Conservation (phyloP, 306 rosid species). For the Chamaecrista fasciculata region DNA sequence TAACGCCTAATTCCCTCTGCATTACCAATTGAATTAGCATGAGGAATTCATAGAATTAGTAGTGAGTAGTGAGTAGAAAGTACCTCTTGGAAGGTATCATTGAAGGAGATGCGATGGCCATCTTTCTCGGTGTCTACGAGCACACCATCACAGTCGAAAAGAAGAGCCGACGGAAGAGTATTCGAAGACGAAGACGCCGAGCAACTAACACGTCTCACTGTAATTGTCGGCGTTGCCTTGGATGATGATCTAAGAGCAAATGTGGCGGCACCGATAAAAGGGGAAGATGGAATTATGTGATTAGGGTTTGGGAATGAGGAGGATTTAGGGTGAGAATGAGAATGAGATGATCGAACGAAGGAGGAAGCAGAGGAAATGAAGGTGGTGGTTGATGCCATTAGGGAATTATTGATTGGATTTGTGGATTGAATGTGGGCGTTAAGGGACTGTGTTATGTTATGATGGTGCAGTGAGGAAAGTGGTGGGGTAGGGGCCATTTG, state of each 20-base stretch:
- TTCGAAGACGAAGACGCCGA: slow-evolving; percentile 53
- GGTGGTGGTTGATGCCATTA: slow-evolving; percentile 54
- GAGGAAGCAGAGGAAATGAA: slow-evolving; percentile 58
- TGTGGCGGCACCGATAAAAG: slow-evolving; percentile 39
- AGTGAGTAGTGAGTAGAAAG: no score
- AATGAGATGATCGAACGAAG: slow-evolving; percentile 33
- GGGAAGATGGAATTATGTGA: slow-evolving; percentile 40
- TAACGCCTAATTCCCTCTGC: slow-evolving; percentile 83
- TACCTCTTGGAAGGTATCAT: slow-evolving; percentile 88
- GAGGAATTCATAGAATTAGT: slow-evolving; percentile 8
- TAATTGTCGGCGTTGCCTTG: background rate
- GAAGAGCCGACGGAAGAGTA: slow-evolving; percentile 79
- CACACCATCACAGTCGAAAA: slow-evolving; percentile 96
- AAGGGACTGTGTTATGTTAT: background rate
- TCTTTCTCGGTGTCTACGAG: slow-evolving; percentile 97
- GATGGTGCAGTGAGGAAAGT: background rate
- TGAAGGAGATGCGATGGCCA: slow-evolving; percentile 92
- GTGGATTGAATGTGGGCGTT: slow-evolving; percentile 16
- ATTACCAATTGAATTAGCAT: slow-evolving; percentile 20
- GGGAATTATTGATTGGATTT: background rate
- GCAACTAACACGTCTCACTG: slow-evolving; percentile 40
- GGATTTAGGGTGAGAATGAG: slow-evolving; percentile 34
- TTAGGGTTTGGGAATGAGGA: slow-evolving; percentile 31
- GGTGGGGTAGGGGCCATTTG: slow-evolving; percentile 39
- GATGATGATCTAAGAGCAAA: slow-evolving; percentile 33